A percentile compares a stretch with the other conserved stretches of the same genome.
Evolutionary conservation across 257 asterid species (phyloP).

Genomic region (Misopates orontium): DNA sequence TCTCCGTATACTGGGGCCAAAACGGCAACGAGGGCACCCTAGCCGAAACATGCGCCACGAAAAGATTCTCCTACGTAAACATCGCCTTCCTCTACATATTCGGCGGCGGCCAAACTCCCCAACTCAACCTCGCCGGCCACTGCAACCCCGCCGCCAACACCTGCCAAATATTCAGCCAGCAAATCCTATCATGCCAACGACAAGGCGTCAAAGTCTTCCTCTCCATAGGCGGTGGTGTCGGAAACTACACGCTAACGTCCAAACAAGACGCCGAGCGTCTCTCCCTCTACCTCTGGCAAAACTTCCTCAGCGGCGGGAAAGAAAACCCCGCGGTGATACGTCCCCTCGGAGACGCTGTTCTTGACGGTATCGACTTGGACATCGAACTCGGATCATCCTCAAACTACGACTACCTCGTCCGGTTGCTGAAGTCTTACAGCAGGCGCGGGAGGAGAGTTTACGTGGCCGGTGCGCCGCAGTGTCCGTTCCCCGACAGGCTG

Average conservation of each 20-base stretch:
- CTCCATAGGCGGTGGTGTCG: conserved; percentile 72
- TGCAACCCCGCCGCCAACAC: conserved; percentile 53
- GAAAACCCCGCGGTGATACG: conserved; percentile 31
- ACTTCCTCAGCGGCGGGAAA: conserved; percentile 51
- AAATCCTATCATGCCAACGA: conserved; percentile 49
- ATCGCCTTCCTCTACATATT: conserved; percentile 60
- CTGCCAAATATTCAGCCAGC: conserved; percentile 46
- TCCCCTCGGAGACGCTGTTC: conserved; percentile 59
- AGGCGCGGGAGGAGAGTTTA: conserved; percentile 35
- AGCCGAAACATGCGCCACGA: conserved; percentile 68
- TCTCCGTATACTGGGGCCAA: conserved; percentile 84
- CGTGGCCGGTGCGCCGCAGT: conserved; percentile 71
- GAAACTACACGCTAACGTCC: conserved; percentile 60
- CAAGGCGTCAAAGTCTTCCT: conserved; percentile 57
- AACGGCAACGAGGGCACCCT: conserved; percentile 70
- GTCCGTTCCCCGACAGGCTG: conserved; percentile 64
- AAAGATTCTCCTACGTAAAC: conserved; percentile 54
- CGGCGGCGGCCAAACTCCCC: conserved; percentile 64
- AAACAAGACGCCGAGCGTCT: conserved; percentile 47
- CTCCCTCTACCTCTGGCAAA: conserved; percentile 56
- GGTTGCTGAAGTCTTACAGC: conserved; percentile 34
- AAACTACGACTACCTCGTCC: conserved; percentile 53
- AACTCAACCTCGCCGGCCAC: conserved; percentile 79
- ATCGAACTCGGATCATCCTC: conserved; percentile 54
- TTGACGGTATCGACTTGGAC: conserved; percentile 72